These are phyloP conservation scores for Aspergillus sojae DNA, from an alignment of 2,329 filamentous ascomycete species.

Conservation along the genomic window DNA sequence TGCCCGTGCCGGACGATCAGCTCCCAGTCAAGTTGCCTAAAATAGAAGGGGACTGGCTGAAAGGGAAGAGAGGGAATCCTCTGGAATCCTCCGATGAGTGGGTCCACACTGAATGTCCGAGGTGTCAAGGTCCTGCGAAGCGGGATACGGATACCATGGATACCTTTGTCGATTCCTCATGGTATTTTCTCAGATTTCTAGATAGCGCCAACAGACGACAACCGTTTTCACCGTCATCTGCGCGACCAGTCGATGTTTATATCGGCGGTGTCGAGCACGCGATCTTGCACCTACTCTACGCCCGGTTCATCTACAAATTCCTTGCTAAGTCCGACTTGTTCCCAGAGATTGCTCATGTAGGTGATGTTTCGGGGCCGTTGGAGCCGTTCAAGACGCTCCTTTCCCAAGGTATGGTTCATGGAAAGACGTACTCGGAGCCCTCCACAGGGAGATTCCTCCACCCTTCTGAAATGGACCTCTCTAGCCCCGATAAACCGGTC, in stretches of 20 bases:
- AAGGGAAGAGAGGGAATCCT: conserved; percentile 73
- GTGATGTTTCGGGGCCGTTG: conserved; percentile 43
- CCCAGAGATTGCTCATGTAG: conserved; percentile 39
- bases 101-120: conserved; percentile 74
- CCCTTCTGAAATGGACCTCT: conserved; percentile 72
- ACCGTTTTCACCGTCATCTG: conserved; percentile 61
- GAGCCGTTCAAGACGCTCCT: conserved; percentile 84
- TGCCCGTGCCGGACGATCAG: conserved; percentile 75
- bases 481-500: conserved; percentile 57
- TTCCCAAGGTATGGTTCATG: conserved; percentile 92
- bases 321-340: conserved; percentile 58
- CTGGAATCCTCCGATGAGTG: conserved; percentile 72
- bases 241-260: conserved; percentile 82
- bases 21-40: conserved; percentile 76
- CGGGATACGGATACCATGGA: conserved; percentile 95
- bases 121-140: conserved; percentile 68
- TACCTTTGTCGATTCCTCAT: conserved; percentile 92
- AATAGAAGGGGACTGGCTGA: conserved; percentile 68
- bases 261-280: conserved; percentile 89
- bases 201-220: conserved; percentile 67
- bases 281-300: conserved; percentile 85
- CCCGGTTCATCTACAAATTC: conserved; percentile 89
- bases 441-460: conserved; percentile 74
- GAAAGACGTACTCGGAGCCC: conserved; percentile 78
- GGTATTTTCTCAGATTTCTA: conserved; percentile 84